Base-by-base conservation (phyloP, 805 yeast species). In the Citeromyces nyonsensis region DNA sequence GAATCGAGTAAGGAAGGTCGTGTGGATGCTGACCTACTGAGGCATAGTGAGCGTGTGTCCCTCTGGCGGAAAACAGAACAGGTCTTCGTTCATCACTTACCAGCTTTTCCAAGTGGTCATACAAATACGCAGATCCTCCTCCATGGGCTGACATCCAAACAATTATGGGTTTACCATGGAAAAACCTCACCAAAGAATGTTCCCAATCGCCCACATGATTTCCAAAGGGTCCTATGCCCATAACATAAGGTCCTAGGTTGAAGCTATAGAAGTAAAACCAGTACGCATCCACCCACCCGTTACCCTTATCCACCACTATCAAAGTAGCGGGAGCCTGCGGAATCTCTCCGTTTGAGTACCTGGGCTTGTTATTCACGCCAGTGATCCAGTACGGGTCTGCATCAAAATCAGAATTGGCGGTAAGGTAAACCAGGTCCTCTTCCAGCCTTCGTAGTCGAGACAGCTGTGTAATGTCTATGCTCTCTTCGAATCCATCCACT, bases 151-250 rank as follows among this genome's bases (percentile, higher is more conserved):
- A 77, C 93, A 91, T 80, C 97, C 97, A 88, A 13, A 86, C 72
- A 33, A 79, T 68, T 9, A 74, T 62, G 0, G 98, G 97, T 36
- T 62, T 56, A 1, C 95, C 94, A 3, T 77, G 66, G 44, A 74
- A 70, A 48, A 83, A 88, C 15, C 98, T 61, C 10, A 85, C 88
- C 25, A 88, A 56, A 1, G 93, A 73, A 51, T 88, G 98, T 44
- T 88, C 98, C 98, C 98, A 88, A 57, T 88, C 98, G 5, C 97
- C 98, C 24, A 91, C 73, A 48, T 88, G 98, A 49, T 88, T 81
- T 0, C 98, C 98, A 59, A 79, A 91, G 0, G 98, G 98, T 0
- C 98, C 98, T 25, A 70, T 68, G 3, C 97, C 97, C 96, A 88
- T 85, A 7, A 88, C 96, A 55, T 76, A 88, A 0, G 98, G 96